Percentiles rank a stretch among this genome's conserved stretches.
These are phyloP conservation scores for Candida krabiensis DNA, from an alignment of 805 yeast species.

Conservation along the genomic window DNA sequence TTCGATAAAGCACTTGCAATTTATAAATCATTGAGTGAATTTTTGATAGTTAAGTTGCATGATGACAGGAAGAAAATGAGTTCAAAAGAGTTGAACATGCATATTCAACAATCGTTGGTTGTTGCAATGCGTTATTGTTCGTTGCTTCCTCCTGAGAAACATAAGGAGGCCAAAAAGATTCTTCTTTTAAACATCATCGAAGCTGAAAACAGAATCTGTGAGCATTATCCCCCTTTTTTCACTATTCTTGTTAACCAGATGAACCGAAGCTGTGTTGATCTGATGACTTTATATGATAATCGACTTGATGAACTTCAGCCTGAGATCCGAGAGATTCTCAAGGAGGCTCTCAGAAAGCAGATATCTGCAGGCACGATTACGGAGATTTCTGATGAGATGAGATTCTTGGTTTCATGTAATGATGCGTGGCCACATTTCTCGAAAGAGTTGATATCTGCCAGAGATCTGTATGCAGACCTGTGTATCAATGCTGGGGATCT, in stretches of 20 bases:
- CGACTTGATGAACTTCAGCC: constrained; percentile 4
- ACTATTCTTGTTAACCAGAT: constrained; percentile 18
- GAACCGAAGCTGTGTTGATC: constrained; percentile 14
- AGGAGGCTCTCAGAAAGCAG: constrained; percentile 18
- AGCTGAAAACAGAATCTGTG: constrained; percentile 26
- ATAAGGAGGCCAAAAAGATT: constrained; percentile 21
- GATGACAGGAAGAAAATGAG: constrained; percentile 6
- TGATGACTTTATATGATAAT: constrained; percentile 7
- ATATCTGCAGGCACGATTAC: constrained; percentile 22
- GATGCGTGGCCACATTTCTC: constrained; percentile 32
- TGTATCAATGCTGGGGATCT: constrained; percentile 25
- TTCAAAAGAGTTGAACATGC: constrained; percentile 11
- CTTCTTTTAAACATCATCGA: constrained; percentile 22
- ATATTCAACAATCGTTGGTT: constrained; percentile 23
- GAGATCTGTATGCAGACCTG: constrained; percentile 26
- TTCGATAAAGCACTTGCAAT: constrained; percentile 27
- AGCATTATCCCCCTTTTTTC: constrained; percentile 28
- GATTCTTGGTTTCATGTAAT: constrained; percentile 19
- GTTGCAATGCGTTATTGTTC: constrained; percentile 25
- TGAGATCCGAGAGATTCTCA: constrained; percentile 7
- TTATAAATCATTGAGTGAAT: constrained; percentile 25
- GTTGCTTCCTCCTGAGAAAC: constrained; percentile 21
- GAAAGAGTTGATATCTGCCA: constrained; percentile 23
- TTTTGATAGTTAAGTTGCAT: constrained; percentile 3
- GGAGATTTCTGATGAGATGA: constrained; percentile 22